Evolutionary conservation across 805 yeast genomes (phyloP).

Genomic region (Candida maris): DNA sequence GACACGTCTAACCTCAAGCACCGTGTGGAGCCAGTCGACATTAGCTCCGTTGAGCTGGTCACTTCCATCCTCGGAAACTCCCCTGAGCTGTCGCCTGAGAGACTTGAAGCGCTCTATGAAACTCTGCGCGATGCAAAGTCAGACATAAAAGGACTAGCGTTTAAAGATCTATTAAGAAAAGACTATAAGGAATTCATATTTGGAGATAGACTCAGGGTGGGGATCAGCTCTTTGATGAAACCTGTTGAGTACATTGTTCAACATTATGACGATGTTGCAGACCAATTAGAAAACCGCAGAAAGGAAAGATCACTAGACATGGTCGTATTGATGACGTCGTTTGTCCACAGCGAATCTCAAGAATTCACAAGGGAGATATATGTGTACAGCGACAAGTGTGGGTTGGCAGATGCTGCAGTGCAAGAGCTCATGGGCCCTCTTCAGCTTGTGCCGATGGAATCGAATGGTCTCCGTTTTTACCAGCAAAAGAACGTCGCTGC

Average conservation of each 20-base stretch:
- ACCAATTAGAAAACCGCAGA: conserved; percentile 22
- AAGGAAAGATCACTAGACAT: conserved; percentile 35
- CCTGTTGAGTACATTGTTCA: conserved; percentile 50
- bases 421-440: conserved; percentile 21
- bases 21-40: conserved; percentile 62
- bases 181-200: conserved; percentile 76
- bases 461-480: conserved; percentile 17
- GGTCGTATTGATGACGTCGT: conserved; percentile 48
- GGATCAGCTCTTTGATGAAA: conserved; percentile 74
- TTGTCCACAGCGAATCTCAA: conserved; percentile 20
- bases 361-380: conserved; percentile 45
- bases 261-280: conserved; percentile 18
- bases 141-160: conserved; percentile 56
- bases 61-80: conserved; percentile 3
- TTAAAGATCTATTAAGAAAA: conserved; percentile 64
- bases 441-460: conserved; percentile 17
- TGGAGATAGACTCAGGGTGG: conserved; percentile 40
- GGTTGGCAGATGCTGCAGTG: conserved; percentile 15
- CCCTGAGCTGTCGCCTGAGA: conserved; percentile 18
- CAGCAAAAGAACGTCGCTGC: conserved; percentile 55
- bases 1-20: conserved; percentile 70
- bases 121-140: conserved; percentile 49
- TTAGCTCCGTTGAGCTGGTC: conserved; percentile 38
- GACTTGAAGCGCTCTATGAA: conserved; percentile 19
- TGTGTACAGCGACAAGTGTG: conserved; percentile 16